Conservation (phyloP, 1,284 basidiomycete genomes). For the Pseudozyma sp. region DNA sequence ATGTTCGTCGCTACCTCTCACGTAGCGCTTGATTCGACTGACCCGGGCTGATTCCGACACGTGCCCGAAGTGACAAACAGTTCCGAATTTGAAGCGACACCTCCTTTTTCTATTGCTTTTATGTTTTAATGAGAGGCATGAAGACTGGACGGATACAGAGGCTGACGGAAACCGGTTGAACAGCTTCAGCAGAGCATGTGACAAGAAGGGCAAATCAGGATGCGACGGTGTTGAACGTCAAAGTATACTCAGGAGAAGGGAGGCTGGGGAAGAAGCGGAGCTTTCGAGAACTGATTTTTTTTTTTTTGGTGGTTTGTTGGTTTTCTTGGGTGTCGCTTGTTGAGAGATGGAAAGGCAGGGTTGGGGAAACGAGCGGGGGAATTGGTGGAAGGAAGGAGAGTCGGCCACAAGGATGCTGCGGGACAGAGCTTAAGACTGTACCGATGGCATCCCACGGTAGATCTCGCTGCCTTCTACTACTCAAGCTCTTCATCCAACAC, state of each 20-base stretch:
- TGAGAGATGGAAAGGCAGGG: neutral
- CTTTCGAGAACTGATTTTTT: neutral
- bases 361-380: no score
- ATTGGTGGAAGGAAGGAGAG: neutral
- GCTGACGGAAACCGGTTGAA: constrained; percentile 13
- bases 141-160: neutral
- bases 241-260: neutral
- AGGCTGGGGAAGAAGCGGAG: neutral
- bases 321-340: neutral
- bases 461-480: neutral
- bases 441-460: no score
- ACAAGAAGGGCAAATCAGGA: neutral
- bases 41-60: constrained; percentile 1
- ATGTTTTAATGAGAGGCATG: neutral
- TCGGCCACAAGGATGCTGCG: neutral
- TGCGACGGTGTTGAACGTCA: constrained; percentile 11
- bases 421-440: neutral
- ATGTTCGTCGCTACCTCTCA: constrained; percentile 11
- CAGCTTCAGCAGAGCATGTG: constrained; percentile 1
- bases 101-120: neutral
- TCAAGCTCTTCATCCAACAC: constrained; percentile 44
- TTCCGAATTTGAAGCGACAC: constrained; percentile 3
- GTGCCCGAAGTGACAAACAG: neutral
- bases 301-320: neutral
- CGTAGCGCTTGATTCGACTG: neutral